A percentile compares a stretch with the other conserved stretches of the same genome.
phyloP scores from a whole-genome alignment of 306 rosid species.

The Urtica urens region DNA sequence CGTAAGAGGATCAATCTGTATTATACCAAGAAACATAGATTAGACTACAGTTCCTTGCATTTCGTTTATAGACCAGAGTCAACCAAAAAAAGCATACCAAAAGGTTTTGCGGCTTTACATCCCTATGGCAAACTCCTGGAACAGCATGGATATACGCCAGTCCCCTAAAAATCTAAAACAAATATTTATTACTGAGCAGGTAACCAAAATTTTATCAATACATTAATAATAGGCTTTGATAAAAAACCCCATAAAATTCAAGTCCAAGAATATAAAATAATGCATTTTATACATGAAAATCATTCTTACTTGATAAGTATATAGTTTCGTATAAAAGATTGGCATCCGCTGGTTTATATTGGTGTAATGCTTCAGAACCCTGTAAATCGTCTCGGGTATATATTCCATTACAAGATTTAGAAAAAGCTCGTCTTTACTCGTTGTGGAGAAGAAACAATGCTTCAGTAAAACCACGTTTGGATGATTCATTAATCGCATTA shows the following conservation, averaged over 20 bases:
- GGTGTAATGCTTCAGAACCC: slow-evolving; percentile 72
- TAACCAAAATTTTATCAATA: neutral
- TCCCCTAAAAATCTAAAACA: slow-evolving; percentile 67
- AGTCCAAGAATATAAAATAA: too few relatives aligned
- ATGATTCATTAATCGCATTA: slow-evolving; percentile 95
- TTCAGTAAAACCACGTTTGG: slow-evolving; percentile 71
- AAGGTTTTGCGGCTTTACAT: slow-evolving; percentile 89
- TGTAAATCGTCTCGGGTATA: slow-evolving; percentile 78
- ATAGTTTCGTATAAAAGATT: slow-evolving; percentile 80
- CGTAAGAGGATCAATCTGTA: slow-evolving; percentile 81
- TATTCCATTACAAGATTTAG: slow-evolving; percentile 89
- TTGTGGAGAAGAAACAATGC: slow-evolving; percentile 87
- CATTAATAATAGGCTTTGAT: slow-evolving; percentile 7
- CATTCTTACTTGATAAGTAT: slow-evolving; percentile 74
- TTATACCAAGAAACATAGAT: slow-evolving; percentile 5
- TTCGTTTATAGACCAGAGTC: slow-evolving; percentile 3
- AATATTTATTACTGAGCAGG: too few relatives aligned
- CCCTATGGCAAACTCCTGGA: slow-evolving; percentile 85
- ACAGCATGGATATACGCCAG: slow-evolving; percentile 88
- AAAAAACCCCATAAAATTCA: neutral
- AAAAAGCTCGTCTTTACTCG: slow-evolving; percentile 75
- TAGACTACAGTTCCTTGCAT: slow-evolving; percentile 4
- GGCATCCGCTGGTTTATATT: slow-evolving; percentile 86
- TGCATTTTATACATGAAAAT: too few relatives aligned
- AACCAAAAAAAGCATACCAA: slow-evolving; percentile 41